These are phyloP conservation scores for Cladochytrium replicatum DNA, from an alignment of 192 early-diverging fungal species.

Conservation along the genomic window DNA sequence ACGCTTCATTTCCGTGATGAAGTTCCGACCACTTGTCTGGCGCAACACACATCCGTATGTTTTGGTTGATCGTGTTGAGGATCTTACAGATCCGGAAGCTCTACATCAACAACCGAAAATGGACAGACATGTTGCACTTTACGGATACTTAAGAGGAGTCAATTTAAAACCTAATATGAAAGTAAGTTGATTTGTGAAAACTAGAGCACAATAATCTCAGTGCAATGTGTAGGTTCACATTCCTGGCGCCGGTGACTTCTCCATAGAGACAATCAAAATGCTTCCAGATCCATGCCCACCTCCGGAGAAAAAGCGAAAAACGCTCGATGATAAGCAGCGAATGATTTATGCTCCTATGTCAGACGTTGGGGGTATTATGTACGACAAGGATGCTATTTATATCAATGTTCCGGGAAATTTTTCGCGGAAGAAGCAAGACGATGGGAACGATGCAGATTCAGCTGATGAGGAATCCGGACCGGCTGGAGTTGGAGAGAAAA, in stretches of 20 bases:
- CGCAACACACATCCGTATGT: conserved; percentile 96
- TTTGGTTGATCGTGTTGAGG: conserved; percentile 93
- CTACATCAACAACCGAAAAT: conserved; percentile 70
- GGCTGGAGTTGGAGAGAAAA: conserved; percentile 70
- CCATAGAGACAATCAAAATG: conserved; percentile 61
- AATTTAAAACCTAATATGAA: conserved; percentile 79
- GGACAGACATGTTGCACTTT: conserved; percentile 87
- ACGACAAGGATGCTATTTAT: conserved; percentile 99
- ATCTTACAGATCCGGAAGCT: conserved; percentile 86
- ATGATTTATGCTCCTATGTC: conserved; percentile 98
- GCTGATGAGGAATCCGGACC: conserved; percentile 29
- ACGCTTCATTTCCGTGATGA: conserved; percentile 97
- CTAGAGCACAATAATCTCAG: too few relatives aligned
- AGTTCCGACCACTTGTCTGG: conserved; percentile 94
- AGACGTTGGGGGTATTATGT: conserved; percentile 94
- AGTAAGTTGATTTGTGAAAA: conserved; percentile 22
- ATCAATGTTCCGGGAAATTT: conserved; percentile 88
- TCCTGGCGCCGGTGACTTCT: conserved; percentile 87
- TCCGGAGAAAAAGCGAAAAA: conserved; percentile 83
- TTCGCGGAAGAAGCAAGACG: conserved; percentile 46
- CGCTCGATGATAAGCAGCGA: conserved; percentile 87
- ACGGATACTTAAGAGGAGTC: conserved; percentile 92
- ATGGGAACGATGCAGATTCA: conserved; percentile 20
- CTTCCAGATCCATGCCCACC: conserved; percentile 94
- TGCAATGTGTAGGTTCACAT: conserved; percentile 67